Percentiles rank a stretch among this genome's conserved stretches.
Evolutionary conservation across 1,284 basidiomycete genomes (phyloP).

Genomic region (Irpex rosettiformis): DNA sequence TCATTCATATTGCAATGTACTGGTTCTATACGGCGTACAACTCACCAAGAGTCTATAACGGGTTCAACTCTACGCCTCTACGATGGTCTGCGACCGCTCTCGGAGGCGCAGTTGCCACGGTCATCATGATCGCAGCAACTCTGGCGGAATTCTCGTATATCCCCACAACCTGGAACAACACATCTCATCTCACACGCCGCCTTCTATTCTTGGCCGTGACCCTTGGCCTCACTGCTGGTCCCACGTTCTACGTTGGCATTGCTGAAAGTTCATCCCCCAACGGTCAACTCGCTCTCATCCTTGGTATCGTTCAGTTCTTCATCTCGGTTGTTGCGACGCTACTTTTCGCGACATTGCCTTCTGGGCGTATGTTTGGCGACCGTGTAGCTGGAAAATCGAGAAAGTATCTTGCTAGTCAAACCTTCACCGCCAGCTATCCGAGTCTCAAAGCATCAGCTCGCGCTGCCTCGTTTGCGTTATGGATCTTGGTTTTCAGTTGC

Average conservation of each 20-base stretch:
- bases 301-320: slow-evolving; percentile 91
- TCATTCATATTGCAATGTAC: slow-evolving; percentile 88
- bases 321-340: slow-evolving; percentile 81
- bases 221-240: slow-evolving; percentile 81
- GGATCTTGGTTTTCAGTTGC: slow-evolving; percentile 90
- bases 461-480: slow-evolving; percentile 72
- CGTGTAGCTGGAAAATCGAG: slow-evolving; percentile 89
- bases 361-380: slow-evolving; percentile 94
- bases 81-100: slow-evolving; percentile 87
- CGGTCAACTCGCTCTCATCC: slow-evolving; percentile 75
- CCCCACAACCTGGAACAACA: slow-evolving; percentile 96
- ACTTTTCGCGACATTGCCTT: slow-evolving; percentile 84
- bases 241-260: slow-evolving; percentile 88
- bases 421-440: slow-evolving; percentile 94
- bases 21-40: slow-evolving; percentile 97
- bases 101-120: slow-evolving; percentile 85
- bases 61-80: slow-evolving; percentile 63
- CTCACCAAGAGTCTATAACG: slow-evolving; percentile 80
- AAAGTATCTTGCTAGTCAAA: slow-evolving; percentile 94
- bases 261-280: slow-evolving; percentile 56
- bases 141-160: slow-evolving; percentile 94
- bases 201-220: slow-evolving; percentile 83
- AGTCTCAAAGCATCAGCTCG: slow-evolving; percentile 58
- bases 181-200: slow-evolving; percentile 87
- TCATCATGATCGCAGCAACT: slow-evolving; percentile 93